Evolutionary conservation across 805 yeast species (phyloP).

Genomic region (Debaryomyces prosopidis): DNA sequence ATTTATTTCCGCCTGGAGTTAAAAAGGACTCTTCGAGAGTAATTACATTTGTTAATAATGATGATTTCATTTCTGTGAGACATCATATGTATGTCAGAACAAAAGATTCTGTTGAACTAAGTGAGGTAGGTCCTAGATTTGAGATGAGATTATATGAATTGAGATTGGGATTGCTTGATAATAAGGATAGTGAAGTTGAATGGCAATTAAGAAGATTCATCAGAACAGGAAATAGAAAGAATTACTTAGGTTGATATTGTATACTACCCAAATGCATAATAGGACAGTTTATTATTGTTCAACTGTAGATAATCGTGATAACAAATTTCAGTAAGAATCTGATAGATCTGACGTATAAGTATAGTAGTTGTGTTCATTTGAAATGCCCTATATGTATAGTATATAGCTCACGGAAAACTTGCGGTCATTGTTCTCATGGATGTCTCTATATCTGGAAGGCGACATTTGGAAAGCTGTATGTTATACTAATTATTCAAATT

Average conservation of each 20-base stretch:
- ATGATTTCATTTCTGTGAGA: slow-evolving; percentile 90
- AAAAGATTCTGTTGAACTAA: slow-evolving; percentile 83
- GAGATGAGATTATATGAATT: slow-evolving; percentile 93
- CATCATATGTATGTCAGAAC: slow-evolving; percentile 94
- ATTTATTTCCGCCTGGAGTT: slow-evolving; percentile 95
- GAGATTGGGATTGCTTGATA: slow-evolving; percentile 86
- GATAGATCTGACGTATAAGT: no score
- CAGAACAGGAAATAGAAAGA: slow-evolving; percentile 94
- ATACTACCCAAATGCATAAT: no score
- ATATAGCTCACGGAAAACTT: no score
- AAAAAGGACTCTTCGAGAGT: slow-evolving; percentile 88
- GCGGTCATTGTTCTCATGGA: no score
- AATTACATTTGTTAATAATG: slow-evolving; percentile 86
- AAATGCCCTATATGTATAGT: no score
- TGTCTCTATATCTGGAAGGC: no score
- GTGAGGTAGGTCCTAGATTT: slow-evolving; percentile 98
- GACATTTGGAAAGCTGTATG: no score
- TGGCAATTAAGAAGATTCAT: slow-evolving; percentile 94
- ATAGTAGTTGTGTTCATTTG: no score
- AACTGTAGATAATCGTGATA: no score
- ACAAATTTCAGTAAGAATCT: no score
- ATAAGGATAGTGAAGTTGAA: slow-evolving; percentile 96
- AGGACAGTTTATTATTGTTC: no score
- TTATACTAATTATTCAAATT: background rate
- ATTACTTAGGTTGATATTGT: slow-evolving; percentile 50